Evolutionary conservation across 1,284 basidiomycete species (phyloP).

Genomic region (Apiotrichum brassicae): DNA sequence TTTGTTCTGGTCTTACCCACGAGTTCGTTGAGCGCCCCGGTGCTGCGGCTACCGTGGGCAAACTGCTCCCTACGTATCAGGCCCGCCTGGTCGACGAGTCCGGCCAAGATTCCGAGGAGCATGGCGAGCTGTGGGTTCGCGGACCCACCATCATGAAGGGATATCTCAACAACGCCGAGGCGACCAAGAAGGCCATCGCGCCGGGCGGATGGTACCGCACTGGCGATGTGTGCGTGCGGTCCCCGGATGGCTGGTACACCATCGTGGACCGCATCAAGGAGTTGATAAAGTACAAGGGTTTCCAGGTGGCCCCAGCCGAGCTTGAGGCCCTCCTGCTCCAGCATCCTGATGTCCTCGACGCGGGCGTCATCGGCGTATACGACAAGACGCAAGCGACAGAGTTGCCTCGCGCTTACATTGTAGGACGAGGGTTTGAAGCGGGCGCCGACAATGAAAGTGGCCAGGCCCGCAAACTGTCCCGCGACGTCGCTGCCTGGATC

Average conservation of each 20-base stretch:
- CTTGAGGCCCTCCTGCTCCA: slow-evolving; percentile 65
- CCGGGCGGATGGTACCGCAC: slow-evolving; percentile 69
- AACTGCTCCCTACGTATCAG: slow-evolving; percentile 69
- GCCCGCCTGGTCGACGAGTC: slow-evolving; percentile 58
- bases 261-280: slow-evolving; percentile 58
- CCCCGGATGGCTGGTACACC: slow-evolving; percentile 55
- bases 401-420: slow-evolving; percentile 53
- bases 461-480: slow-evolving; percentile 47
- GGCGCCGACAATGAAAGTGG: not conserved
- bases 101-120: slow-evolving; percentile 49
- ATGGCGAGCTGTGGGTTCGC: slow-evolving; percentile 73
- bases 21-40: slow-evolving; percentile 49
- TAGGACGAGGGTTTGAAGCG: not conserved
- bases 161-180: slow-evolving; percentile 57
- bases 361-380: slow-evolving; percentile 64
- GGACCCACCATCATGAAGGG: slow-evolving; percentile 76
- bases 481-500: slow-evolving; percentile 58
- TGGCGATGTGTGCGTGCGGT: slow-evolving; percentile 63
- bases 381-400: slow-evolving; percentile 62
- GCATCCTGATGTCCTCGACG: slow-evolving; percentile 64
- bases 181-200: slow-evolving; percentile 57
- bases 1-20: slow-evolving; percentile 21
- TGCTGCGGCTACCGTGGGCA: slow-evolving; percentile 59
- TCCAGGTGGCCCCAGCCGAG: slow-evolving; percentile 71
- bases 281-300: slow-evolving; percentile 65